Evolutionary conservation across 345 rosid genomes (phyloP).

Genomic region (Punica granatum): DNA sequence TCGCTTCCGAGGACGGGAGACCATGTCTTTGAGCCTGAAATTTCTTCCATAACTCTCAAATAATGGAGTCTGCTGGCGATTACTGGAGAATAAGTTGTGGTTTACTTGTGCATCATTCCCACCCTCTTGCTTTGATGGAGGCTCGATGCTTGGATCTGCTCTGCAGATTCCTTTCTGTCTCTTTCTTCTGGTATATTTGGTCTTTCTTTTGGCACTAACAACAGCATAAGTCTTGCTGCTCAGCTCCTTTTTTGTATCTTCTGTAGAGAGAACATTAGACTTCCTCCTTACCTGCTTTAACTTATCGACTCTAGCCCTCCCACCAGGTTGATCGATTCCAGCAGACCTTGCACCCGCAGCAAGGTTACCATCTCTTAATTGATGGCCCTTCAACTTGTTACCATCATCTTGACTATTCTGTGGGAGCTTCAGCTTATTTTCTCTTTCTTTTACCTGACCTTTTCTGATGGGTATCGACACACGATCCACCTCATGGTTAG

Average conservation of each 20-base stretch:
- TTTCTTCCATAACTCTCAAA: slow-evolving; percentile 14
- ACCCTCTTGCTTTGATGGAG: slow-evolving; percentile 4
- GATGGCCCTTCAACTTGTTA: slow-evolving; percentile 6
- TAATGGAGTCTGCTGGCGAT: neutral
- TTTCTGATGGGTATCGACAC: neutral
- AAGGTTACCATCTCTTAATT: slow-evolving; percentile 9
- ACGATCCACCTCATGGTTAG: neutral
- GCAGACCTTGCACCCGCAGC: slow-evolving; percentile 5
- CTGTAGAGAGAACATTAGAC: slow-evolving; percentile 3
- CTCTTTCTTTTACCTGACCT: slow-evolving; percentile 2
- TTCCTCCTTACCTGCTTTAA: slow-evolving; percentile 4
- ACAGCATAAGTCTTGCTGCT: slow-evolving; percentile 6
- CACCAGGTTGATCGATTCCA: slow-evolving; percentile 6
- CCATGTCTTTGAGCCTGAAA: slow-evolving; percentile 21
- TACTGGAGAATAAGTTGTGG: slow-evolving; percentile 4
- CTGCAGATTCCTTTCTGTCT: neutral
- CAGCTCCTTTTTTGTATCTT: slow-evolving; percentile 7
- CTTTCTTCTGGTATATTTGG: slow-evolving; percentile 11
- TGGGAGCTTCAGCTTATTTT: slow-evolving; percentile 5
- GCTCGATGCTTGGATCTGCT: slow-evolving; percentile 7
- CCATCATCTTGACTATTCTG: slow-evolving; percentile 1
- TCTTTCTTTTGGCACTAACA: slow-evolving; percentile 12
- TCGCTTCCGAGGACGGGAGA: slow-evolving; percentile 23
- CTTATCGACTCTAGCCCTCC: slow-evolving; percentile 11
- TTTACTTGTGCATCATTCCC: slow-evolving; percentile 9